Evolutionary conservation across 345 rosid species (phyloP), one percentile per base, ranked within the genome.

Genomic region (Excoecaria cochinchinensis): DNA sequence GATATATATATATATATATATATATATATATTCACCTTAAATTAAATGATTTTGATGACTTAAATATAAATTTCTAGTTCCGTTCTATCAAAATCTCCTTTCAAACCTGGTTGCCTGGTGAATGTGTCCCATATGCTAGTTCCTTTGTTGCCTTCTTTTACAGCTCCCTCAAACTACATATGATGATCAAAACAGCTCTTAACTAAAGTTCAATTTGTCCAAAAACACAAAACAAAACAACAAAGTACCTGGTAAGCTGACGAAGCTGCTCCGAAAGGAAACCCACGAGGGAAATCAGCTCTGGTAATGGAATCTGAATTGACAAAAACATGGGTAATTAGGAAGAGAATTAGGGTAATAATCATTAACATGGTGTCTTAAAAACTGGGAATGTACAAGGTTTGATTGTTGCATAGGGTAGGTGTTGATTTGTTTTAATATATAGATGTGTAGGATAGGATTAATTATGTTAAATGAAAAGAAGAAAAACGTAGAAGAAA

Each of bases 91-190:
- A 31, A 31, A 0, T 62, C 5, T 8, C 0, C 13, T 21, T 5
- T 36, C 52, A 51, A 19, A 88, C 97, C 97, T 79, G 94, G 88
- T 78, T 86, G 87, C 84, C 83, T 89, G 4, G 92, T 82, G 86
- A 92, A 91, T 17, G 97, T 87, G 56, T 95, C 97, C 97, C 97
- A 92, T 80, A 91, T 91, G 83, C 95, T 95, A 13, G 80, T 76
- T 81, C 95, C 97, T 80, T 90, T 95, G 83, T 95, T 90, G 52
- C 99, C 99, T 88, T 95, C 95, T 51, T 86, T 75, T 13, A 84
- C 94, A 71, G 94, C 97, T 80, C 97, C 97, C 89, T 95, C 99
- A 72, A 90, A 95, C 99, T 95, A 74, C 31, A 31, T 31, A 31
- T 31, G 2, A 2, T 31, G 31, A 31, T 31, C 1, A 31, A 31